These are phyloP conservation scores for Leucosporidium yakuticum DNA, from an alignment of 768 basidiomycete species.

Conservation along the genomic window DNA sequence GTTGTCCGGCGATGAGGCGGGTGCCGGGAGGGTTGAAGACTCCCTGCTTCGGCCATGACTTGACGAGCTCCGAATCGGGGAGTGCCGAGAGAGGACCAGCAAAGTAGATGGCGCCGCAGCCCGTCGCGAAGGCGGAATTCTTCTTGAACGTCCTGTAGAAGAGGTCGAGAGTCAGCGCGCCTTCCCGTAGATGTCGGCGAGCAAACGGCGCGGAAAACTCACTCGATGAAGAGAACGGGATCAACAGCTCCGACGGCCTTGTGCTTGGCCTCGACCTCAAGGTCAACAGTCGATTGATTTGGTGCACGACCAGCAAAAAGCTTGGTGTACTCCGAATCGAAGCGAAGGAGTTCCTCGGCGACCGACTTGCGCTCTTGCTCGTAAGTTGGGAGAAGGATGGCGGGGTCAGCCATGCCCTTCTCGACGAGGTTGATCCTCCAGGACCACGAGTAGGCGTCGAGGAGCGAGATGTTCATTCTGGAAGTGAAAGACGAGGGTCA, in stretches of 20 bases:
- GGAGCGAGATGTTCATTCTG: constrained; percentile 39
- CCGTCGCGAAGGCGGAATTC: constrained; percentile 39
- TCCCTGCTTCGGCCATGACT: constrained; percentile 29
- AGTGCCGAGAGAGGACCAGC: constrained; percentile 37
- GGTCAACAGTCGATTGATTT: constrained; percentile 34
- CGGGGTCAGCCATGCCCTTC: constrained; percentile 36
- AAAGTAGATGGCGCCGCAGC: constrained; percentile 39
- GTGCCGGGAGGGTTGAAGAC: constrained; percentile 39
- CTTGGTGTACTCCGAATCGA: constrained; percentile 39
- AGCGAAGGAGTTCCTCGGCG: constrained; percentile 38
- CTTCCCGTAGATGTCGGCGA: too few relatives aligned
- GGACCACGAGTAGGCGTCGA: constrained; percentile 38
- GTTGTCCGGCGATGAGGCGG: constrained; percentile 34
- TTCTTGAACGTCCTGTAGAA: constrained; percentile 34
- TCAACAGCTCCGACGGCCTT: constrained; percentile 38
- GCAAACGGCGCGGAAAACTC: not conserved
- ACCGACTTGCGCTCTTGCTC: constrained; percentile 38
- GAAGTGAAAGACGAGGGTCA: not conserved
- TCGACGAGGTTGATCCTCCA: constrained; percentile 42
- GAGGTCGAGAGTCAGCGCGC: too few relatives aligned
- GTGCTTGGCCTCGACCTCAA: constrained; percentile 26
- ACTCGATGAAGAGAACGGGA: constrained; percentile 37
- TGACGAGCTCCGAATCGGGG: constrained; percentile 34
- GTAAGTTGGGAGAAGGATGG: constrained; percentile 37
- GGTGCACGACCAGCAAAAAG: constrained; percentile 38